A percentile compares a stretch with the other conserved stretches of the same genome.
phyloP scores from a whole-genome alignment of 2,329 filamentous ascomycete genomes.

The Claviceps fusiformis region DNA sequence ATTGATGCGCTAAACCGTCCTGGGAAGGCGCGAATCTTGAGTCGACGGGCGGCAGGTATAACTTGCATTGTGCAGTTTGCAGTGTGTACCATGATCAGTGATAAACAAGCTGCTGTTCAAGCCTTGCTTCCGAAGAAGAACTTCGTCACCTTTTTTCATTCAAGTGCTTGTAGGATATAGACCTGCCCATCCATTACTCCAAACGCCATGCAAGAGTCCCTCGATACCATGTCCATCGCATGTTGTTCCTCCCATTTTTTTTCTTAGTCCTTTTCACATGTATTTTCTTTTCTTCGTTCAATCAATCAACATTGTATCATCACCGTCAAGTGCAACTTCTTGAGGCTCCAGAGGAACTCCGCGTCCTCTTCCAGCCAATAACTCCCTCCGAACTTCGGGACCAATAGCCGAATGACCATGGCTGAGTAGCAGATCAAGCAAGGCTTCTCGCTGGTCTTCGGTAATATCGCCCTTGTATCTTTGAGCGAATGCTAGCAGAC shows the following conservation, averaged over 20 bases:
- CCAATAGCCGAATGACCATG: constrained; percentile 81
- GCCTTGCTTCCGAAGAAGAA: background rate
- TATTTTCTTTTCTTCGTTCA: constrained; percentile 11
- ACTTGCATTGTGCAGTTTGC: background rate
- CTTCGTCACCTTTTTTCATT: background rate
- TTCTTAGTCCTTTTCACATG: too few species aligned
- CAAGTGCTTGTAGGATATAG: background rate
- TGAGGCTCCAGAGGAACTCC: constrained; percentile 53
- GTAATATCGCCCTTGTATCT: constrained; percentile 93
- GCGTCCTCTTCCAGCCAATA: constrained; percentile 76
- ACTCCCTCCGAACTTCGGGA: constrained; percentile 77
- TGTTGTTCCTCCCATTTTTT: background rate
- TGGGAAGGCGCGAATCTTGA: background rate
- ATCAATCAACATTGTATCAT: constrained; percentile 83
- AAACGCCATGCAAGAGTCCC: constrained; percentile 11
- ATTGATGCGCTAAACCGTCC: background rate
- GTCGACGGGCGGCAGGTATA: too few species aligned
- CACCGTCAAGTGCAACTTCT: constrained; percentile 49
- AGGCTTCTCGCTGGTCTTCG: constrained; percentile 81
- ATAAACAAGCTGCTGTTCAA: background rate
- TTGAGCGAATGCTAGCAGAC: constrained; percentile 80
- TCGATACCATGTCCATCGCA: constrained; percentile 3
- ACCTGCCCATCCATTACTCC: constrained; percentile 3
- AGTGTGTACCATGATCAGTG: background rate
- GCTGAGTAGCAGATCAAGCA: constrained; percentile 73